Conservation (phyloP, 192 early-diverging fungal genomes). For the Podila clonocystis region DNA sequence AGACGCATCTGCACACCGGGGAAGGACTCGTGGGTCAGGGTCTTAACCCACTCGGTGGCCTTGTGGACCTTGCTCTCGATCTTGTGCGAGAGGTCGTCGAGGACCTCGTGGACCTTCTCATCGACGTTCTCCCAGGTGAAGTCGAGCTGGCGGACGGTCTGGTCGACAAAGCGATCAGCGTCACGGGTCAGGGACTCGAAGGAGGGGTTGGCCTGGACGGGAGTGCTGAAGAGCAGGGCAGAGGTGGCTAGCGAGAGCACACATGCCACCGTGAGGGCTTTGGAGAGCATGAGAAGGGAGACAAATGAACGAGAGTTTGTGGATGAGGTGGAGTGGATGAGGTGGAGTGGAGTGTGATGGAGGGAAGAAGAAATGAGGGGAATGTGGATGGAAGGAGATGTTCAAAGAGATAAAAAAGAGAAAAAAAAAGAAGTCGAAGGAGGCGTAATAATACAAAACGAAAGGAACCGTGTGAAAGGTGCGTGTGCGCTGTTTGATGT, state of each 20-base stretch:
- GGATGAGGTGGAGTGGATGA: background rate
- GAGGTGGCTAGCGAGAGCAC: conserved; percentile 47
- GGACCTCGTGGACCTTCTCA: conserved; percentile 47
- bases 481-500: background rate
- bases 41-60: conserved; percentile 49
- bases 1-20: conserved; percentile 79
- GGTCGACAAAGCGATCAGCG: conserved; percentile 44
- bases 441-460: background rate
- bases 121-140: conserved; percentile 47
- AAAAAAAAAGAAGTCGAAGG: background rate
- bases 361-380: background rate
- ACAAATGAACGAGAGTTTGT: background rate
- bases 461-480: background rate
- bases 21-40: conserved; percentile 68
- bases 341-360: background rate
- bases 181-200: conserved; percentile 29
- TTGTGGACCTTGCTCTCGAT: conserved; percentile 32
- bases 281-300: conserved; percentile 12
- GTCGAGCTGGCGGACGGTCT: conserved; percentile 22
- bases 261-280: conserved; percentile 35
- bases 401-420: background rate
- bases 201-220: conserved; percentile 19
- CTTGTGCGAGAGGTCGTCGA: conserved; percentile 45
- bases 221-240: conserved; percentile 23
- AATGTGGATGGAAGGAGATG: background rate